Percentiles rank a stretch among this genome's conserved stretches.
Conservation (phyloP, 805 yeast species). For the Candida patagonica region DNA sequence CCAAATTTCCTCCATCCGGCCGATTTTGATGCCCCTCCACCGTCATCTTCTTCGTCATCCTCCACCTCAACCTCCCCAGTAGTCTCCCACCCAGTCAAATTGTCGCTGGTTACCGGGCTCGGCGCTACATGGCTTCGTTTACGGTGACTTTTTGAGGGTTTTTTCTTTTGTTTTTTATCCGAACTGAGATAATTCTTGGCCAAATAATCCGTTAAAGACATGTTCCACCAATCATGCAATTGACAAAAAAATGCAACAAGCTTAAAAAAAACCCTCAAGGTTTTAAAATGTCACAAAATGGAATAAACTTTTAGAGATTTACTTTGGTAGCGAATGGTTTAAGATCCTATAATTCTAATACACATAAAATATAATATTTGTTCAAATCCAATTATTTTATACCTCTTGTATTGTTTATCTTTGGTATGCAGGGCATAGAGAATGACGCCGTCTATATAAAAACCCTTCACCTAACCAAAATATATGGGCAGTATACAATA, state of each 20-base stretch:
- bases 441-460: no score
- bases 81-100: conserved; percentile 13
- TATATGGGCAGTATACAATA: no score
- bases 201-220: conserved; percentile 41
- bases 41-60: conserved; percentile 14
- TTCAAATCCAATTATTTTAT: no score
- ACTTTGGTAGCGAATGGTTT: no score
- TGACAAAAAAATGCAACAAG: neutral
- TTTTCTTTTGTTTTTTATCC: conserved; percentile 24
- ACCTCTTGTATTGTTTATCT: no score
- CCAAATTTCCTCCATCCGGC: conserved; percentile 21
- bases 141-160: conserved; percentile 20
- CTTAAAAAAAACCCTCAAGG: no score
- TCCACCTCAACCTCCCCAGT: conserved; percentile 7
- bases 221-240: conserved; percentile 9
- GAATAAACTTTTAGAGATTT: no score
- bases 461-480: no score
- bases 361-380: no score
- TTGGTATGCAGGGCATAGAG: no score
- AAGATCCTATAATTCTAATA: no score
- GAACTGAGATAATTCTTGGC: conserved; percentile 35
- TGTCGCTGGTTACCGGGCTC: conserved; percentile 15
- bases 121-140: neutral
- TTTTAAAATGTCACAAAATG: no score
- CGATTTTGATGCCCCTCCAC: conserved; percentile 15